phyloP scores from a whole-genome alignment of 164 flowering plant genomes.

The Vitis cinerea region DNA sequence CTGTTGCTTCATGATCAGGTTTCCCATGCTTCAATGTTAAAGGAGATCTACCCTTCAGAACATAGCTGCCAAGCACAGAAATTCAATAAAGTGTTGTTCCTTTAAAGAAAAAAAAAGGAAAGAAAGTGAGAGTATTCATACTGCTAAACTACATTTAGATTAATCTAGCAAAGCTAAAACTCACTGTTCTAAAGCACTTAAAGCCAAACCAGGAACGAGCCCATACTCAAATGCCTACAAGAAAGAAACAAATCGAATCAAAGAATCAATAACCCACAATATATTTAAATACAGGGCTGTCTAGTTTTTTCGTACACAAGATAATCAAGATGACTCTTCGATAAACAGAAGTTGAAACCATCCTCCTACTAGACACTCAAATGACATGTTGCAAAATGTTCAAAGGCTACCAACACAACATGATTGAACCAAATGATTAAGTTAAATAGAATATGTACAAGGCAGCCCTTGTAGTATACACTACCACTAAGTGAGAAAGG shows the following conservation, averaged over 20 bases:
- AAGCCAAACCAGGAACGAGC: conserved; percentile 78
- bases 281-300: no score
- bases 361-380: no score
- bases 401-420: no score
- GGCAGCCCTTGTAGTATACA: no score
- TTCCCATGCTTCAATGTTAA: conserved; percentile 91
- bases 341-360: no score
- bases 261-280: no score
- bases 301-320: no score
- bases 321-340: no score
- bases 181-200: conserved; percentile 91
- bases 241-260: conserved; percentile 1
- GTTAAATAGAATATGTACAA: no score
- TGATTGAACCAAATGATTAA: no score
- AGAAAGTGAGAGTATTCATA: background rate
- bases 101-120: background rate
- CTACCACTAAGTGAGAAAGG: background rate
- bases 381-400: no score
- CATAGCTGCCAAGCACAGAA: conserved; percentile 49
- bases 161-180: conserved; percentile 14
- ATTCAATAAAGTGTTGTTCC: background rate
- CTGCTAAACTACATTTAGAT: background rate
- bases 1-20: conserved; percentile 90
- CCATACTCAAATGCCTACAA: conserved; percentile 91
- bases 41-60: conserved; percentile 72